Base-by-base conservation (phyloP, 2,329 filamentous ascomycete species). In the Tolypocladium amazonense region DNA sequence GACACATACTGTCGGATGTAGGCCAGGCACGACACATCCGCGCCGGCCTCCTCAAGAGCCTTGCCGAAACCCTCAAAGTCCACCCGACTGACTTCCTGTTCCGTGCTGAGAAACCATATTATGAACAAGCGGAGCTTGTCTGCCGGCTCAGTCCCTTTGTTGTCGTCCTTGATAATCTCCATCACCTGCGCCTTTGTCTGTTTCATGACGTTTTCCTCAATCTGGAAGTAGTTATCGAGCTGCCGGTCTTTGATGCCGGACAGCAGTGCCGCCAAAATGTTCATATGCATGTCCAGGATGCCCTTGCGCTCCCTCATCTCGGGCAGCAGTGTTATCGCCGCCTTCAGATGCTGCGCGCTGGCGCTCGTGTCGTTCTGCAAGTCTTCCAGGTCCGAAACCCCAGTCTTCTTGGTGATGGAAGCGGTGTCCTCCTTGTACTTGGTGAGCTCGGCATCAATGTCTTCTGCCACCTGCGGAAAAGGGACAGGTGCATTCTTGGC, bases 281-380 rank as follows among this genome's bases (percentile, higher is more conserved):
- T 97, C 94, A 99, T 99, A 73, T 99, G 94, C 89, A 97, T 97
- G 71, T 97, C 94, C 6, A 99, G 82, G 25, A 88, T 83, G n/a
- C 88, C 87, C 72, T 99, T 99, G 61, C 94, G 87, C 73, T 97
- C 94, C 63, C 92, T 83, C 65, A 99, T 80, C 72, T 97, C 93
- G 0, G 94, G 95, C 18, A 99, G 79, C 27, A 96, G 78, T 0
- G 93, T 96, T 67, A 99, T 96, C 15, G 93, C 95, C 4, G 92
- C 91, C 75, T 97, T 99, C 54, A 99, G 82, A 72, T 99, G 94
- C 68, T 95, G 90, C 20, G 94, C 92, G 60, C 91, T 96, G 45
- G 91, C 87, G 66, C 88, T 89, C 1, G 89, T 91, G 69, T 97
- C 92, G 65, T 91, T 92, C 67, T 94, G 88, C 9, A 99, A 80